Conservation (phyloP, 768 basidiomycete species). For the Hirschioporus abietinus region DNA sequence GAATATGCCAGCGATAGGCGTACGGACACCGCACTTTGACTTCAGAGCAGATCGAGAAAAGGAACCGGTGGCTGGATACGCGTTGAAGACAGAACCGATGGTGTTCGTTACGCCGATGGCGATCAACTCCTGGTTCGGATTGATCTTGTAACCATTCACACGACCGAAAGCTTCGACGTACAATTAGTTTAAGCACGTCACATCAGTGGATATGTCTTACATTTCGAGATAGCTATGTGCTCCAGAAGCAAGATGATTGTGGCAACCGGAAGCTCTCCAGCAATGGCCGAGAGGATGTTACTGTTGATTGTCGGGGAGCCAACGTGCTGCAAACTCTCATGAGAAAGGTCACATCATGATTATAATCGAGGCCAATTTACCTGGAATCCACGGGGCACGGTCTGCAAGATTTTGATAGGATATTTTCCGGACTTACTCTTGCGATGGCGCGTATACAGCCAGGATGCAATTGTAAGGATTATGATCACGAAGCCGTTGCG, state of each 20-base stretch:
- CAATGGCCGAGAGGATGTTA: slow-evolving; percentile 60
- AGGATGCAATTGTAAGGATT: slow-evolving; percentile 81
- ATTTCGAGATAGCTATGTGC: slow-evolving; percentile 97
- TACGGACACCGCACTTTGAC: slow-evolving; percentile 95
- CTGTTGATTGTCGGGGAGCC: slow-evolving; percentile 41
- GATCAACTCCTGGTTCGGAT: slow-evolving; percentile 91
- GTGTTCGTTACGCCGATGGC: slow-evolving; percentile 98
- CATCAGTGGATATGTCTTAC: slow-evolving; percentile 36
- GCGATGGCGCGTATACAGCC: slow-evolving; percentile 72
- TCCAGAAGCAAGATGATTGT: slow-evolving; percentile 89
- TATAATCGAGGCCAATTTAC: slow-evolving; percentile 25
- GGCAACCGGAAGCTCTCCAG: slow-evolving; percentile 71
- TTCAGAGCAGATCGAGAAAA: slow-evolving; percentile 98
- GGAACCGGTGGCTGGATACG: slow-evolving; percentile 96
- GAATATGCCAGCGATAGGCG: slow-evolving; percentile 82
- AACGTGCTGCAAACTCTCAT: slow-evolving; percentile 32
- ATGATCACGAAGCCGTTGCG: slow-evolving; percentile 87
- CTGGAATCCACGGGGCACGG: slow-evolving; percentile 81
- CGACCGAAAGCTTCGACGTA: slow-evolving; percentile 77
- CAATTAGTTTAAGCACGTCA: slow-evolving; percentile 4
- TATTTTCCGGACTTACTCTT: slow-evolving; percentile 55
- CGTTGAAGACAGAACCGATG: slow-evolving; percentile 81
- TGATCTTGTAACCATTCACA: slow-evolving; percentile 89
- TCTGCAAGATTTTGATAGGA: slow-evolving; percentile 79
- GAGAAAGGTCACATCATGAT: background rate